Conservation (phyloP, 1,284 basidiomycete species). For the Heliocybe sulcata region DNA sequence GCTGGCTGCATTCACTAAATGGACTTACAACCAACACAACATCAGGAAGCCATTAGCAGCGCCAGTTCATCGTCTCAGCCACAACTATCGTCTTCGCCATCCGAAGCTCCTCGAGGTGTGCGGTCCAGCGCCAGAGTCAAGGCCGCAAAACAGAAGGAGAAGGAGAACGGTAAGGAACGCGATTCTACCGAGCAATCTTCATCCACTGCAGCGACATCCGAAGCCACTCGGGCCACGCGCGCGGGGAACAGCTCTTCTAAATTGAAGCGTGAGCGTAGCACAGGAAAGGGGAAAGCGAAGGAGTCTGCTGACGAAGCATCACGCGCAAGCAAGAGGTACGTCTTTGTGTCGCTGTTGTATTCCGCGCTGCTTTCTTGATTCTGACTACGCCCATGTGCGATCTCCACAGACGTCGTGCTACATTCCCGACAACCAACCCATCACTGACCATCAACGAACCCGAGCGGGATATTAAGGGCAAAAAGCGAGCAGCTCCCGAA, state of each 20-base stretch:
- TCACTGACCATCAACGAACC: conserved; percentile 72
- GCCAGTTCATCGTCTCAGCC: conserved; percentile 35
- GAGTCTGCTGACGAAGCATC: conserved; percentile 46
- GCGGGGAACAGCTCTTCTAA: conserved; percentile 30
- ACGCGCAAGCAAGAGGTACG: conserved; percentile 53
- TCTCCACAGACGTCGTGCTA: conserved; percentile 33
- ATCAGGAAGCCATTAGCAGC: conserved; percentile 58
- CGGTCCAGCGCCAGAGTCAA: conserved; percentile 72
- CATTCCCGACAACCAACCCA: conserved; percentile 30
- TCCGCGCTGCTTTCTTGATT: conserved; percentile 5
- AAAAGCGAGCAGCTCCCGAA: conserved; percentile 78
- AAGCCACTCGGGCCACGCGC: conserved; percentile 31
- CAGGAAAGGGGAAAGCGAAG: conserved; percentile 58
- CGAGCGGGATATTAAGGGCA: conserved; percentile 65
- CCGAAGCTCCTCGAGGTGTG: conserved; percentile 35
- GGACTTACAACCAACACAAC: conserved; percentile 69
- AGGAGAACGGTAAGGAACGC: conserved; percentile 33
- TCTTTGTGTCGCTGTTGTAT: conserved; percentile 15
- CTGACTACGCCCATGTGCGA: conserved; percentile 9
- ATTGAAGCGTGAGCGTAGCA: conserved; percentile 44
- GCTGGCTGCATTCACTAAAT: conserved; percentile 79
- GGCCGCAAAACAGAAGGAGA: conserved; percentile 64
- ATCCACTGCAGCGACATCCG: conserved; percentile 24
- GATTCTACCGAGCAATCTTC: conserved; percentile 29
- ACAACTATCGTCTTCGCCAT: conserved; percentile 20